Conservation (phyloP, 1,139 yeast genomes). For the Ogataea hybrid region DNA sequence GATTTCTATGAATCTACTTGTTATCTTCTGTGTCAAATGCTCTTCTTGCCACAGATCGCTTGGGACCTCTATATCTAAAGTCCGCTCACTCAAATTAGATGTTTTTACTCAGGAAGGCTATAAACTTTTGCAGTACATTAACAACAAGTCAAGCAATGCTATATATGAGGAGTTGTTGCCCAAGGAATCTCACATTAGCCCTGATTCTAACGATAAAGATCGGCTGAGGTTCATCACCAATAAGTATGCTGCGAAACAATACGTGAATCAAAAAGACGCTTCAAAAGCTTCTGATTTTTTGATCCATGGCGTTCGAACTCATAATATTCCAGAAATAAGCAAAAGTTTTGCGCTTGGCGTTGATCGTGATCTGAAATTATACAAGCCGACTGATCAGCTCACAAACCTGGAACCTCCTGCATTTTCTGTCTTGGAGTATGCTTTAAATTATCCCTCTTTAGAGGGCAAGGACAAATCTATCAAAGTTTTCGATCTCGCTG, state of each 20-base stretch:
- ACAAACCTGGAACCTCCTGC: conserved; percentile 21
- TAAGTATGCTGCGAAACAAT: conserved; percentile 49
- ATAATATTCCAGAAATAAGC: conserved; percentile 46
- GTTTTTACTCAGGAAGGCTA: conserved; percentile 44
- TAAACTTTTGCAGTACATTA: conserved; percentile 40
- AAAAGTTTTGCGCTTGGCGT: conserved; percentile 51
- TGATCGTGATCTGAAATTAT: conserved; percentile 40
- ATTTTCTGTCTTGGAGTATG: conserved; percentile 56
- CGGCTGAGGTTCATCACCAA: conserved; percentile 44
- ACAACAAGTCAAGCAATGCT: conserved; percentile 40
- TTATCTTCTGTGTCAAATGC: conserved; percentile 78
- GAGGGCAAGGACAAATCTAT: conserved; percentile 25
- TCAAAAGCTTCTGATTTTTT: conserved; percentile 30
- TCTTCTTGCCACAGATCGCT: conserved; percentile 58
- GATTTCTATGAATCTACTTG: conserved; percentile 76
- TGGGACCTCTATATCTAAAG: conserved; percentile 52
- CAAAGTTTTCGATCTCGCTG: conserved; percentile 64
- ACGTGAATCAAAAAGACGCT: conserved; percentile 22
- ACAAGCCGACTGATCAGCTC: conserved; percentile 18
- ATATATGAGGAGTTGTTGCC: conserved; percentile 37
- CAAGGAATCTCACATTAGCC: conserved; percentile 23
- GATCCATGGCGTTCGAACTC: conserved; percentile 48
- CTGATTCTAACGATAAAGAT: conserved; percentile 32
- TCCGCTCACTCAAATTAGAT: conserved; percentile 50
- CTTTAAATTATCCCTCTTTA: conserved; percentile 45